A percentile compares a stretch with the other conserved stretches of the same genome.
phyloP scores from a whole-genome alignment of 1,139 yeast species.

The Zygotorulaspora mrakii region DNA sequence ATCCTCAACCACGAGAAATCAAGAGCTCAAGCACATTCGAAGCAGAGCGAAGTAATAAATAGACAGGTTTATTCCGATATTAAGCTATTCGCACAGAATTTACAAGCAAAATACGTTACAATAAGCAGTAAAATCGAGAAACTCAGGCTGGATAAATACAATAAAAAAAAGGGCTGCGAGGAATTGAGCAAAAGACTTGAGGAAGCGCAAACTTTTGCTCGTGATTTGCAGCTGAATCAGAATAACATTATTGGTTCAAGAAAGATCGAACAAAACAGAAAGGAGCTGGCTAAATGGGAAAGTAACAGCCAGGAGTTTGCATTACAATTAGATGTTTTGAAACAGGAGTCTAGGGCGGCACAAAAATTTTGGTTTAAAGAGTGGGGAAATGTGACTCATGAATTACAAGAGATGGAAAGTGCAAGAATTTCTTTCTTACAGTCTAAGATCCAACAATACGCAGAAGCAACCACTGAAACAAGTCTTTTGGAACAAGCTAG shows the following conservation, averaged over 20 bases:
- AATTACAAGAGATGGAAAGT: conserved; percentile 71
- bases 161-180: conserved; percentile 32
- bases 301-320: conserved; percentile 45
- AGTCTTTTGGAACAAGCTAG: conserved; percentile 30
- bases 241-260: conserved; percentile 74
- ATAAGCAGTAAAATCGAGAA: conserved; percentile 79
- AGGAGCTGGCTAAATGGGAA: conserved; percentile 56
- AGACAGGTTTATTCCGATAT: conserved; percentile 28
- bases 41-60: conserved; percentile 31
- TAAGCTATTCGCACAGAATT: conserved; percentile 25
- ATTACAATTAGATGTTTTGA: conserved; percentile 52
- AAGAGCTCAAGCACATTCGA: conserved; percentile 32
- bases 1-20: conserved; percentile 25
- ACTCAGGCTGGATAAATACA: conserved; percentile 30
- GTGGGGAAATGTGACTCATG: conserved; percentile 69
- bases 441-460: conserved; percentile 75
- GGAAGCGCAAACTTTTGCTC: conserved; percentile 25
- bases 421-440: conserved; percentile 75
- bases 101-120: conserved; percentile 48
- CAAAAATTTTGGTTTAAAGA: conserved; percentile 71
- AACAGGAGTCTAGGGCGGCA: conserved; percentile 53
- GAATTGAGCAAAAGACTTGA: conserved; percentile 28
- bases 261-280: conserved; percentile 65
- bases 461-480: conserved; percentile 37
- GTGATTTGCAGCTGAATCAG: conserved; percentile 40